Evolutionary conservation across 768 basidiomycete species (phyloP).

Genomic region (Kwoniella europaea): DNA sequence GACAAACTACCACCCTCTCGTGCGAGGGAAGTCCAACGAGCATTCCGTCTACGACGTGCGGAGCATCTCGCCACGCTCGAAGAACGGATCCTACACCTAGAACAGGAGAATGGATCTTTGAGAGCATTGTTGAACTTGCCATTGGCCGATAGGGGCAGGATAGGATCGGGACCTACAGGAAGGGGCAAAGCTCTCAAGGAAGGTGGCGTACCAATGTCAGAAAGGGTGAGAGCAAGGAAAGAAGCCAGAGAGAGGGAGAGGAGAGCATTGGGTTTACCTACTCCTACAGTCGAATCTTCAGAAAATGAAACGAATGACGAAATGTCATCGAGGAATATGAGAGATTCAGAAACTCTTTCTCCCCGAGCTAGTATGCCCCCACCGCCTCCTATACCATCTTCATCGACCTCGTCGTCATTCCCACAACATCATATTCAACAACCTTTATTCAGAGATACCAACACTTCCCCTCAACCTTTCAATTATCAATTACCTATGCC

Average conservation of each 20-base stretch:
- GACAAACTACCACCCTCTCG: constrained; percentile 56
- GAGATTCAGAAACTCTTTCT: constrained; percentile 33
- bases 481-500: constrained; percentile 44
- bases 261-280: constrained; percentile 36
- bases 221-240: constrained; percentile 55
- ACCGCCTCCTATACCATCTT: constrained; percentile 1
- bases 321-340: constrained; percentile 11
- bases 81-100: constrained; percentile 57
- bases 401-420: constrained; percentile 6
- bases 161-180: constrained; percentile 58
- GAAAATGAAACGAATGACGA: constrained; percentile 16
- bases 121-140: constrained; percentile 49
- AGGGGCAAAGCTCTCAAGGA: constrained; percentile 57
- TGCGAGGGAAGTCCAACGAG: constrained; percentile 59
- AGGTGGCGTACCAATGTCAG: constrained; percentile 57
- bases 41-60: constrained; percentile 57
- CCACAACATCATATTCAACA: constrained; percentile 11
- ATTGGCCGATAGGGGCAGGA: constrained; percentile 40
- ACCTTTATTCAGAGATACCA: neutral
- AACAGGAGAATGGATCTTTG: constrained; percentile 56
- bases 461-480: constrained; percentile 24
- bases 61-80: constrained; percentile 58
- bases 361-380: constrained; percentile 23
- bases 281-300: constrained; percentile 23
- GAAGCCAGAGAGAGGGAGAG: constrained; percentile 52